phyloP scores from a whole-genome alignment of 495 filamentous ascomycete species.

The Xylaria scruposa region DNA sequence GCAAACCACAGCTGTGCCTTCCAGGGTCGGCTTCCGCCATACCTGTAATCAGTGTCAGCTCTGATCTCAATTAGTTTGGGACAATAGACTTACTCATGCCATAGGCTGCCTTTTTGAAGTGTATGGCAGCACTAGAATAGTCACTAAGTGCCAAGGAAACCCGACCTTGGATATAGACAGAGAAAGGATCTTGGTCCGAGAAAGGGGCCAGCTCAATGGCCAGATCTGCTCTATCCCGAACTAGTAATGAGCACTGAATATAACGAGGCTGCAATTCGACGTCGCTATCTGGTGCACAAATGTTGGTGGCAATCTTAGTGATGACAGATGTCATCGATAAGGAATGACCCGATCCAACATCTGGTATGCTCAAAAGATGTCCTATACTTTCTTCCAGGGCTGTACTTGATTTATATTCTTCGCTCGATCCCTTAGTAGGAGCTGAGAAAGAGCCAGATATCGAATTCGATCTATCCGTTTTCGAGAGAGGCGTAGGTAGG shows the following conservation, averaged over 20 bases:
- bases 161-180: slow-evolving; percentile 85
- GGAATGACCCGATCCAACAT: slow-evolving; percentile 33
- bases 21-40: slow-evolving; percentile 39
- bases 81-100: slow-evolving; percentile 70
- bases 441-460: slow-evolving; percentile 34
- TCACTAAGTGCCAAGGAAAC: slow-evolving; percentile 76
- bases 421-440: slow-evolving; percentile 40
- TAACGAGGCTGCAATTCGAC: slow-evolving; percentile 55
- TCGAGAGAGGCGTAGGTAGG: slow-evolving; percentile 48
- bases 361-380: slow-evolving; percentile 56
- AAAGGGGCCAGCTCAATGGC: slow-evolving; percentile 79
- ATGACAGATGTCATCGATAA: slow-evolving; percentile 52
- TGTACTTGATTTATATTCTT: slow-evolving; percentile 52
- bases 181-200: slow-evolving; percentile 69
- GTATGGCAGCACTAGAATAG: slow-evolving; percentile 70
- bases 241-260: slow-evolving; percentile 75
- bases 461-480: slow-evolving; percentile 42
- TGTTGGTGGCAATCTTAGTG: slow-evolving; percentile 59
- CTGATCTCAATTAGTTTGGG: not conserved
- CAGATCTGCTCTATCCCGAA: slow-evolving; percentile 71
- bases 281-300: slow-evolving; percentile 60
- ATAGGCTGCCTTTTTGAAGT: slow-evolving; percentile 84
- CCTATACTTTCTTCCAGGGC: slow-evolving; percentile 58
- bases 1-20: slow-evolving; percentile 62
- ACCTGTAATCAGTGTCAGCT: slow-evolving; percentile 33